Base-by-base conservation (phyloP, 2,329 filamentous ascomycete genomes). In the Trichoderma sp. region DNA sequence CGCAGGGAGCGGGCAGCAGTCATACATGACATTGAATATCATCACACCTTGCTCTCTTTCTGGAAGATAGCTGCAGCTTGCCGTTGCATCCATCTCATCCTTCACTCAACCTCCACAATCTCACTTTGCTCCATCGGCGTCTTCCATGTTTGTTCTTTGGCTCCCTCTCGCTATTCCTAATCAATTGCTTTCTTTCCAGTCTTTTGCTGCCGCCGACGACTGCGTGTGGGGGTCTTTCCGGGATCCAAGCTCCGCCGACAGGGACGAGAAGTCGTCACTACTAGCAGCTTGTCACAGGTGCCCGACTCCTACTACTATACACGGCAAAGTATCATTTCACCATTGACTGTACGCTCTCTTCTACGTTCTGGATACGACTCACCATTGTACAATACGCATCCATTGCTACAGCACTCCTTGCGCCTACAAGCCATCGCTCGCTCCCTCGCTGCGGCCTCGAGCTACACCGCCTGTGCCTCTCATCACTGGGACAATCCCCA, bases 401-500 rank as follows among this genome's bases (percentile, higher is more conserved):
- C 32, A 34, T 34, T 13, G 37, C 46, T 18, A 18, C 18, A n/a
- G 18, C 5, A 8, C 39, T 43, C 18, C 18, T 43, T 43, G 39
- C 32, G n/a, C n/a, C 24, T 54, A 39, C 28, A 63, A 32, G 32
- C 59, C 16, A 34, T 37, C 49, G 34, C 26, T 39, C 28, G 49
- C 59, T 51, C 30, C n/a, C 46, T 39, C 26, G 37, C 32, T 49
- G 30, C 63, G 52, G 54, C 18, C 58, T 64, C 59, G 34, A 52
- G 59, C 66, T 64, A 64, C 66, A 68, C 66, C 66, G 66, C 66
- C 66, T 34, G 66, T 68, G n/a, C 28, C 52, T 39, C 59, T 37
- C 59, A 58, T 68, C 66, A 59, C 66, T 58, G 39, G 68, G 68
- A 55, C 68, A 61, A 69, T 61, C 56, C 32, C 49, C 37, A 55